A percentile compares a stretch with the other conserved stretches of the same genome.
phyloP scores from a whole-genome alignment of 2,329 filamentous ascomycete species.

The Nemania abortiva region DNA sequence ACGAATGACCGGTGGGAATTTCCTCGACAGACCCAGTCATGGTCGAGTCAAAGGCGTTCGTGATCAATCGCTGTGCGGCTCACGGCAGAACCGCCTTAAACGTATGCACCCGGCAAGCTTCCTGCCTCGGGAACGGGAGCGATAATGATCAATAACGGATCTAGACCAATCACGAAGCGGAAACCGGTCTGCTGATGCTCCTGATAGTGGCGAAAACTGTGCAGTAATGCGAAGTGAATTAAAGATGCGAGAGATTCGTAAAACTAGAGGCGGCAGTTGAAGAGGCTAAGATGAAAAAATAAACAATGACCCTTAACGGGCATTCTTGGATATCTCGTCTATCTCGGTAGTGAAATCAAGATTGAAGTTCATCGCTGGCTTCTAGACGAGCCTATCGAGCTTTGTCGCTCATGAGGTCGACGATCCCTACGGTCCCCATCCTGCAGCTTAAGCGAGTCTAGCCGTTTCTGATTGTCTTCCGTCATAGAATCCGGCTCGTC shows the following conservation, averaged over 20 bases:
- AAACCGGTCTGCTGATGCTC: slow-evolving; percentile 22
- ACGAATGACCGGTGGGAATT: slow-evolving; percentile 40
- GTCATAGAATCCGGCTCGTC: slow-evolving; percentile 84
- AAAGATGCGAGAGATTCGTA: slow-evolving; percentile 46
- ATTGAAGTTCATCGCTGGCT: slow-evolving; percentile 60
- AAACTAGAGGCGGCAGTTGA: slow-evolving; percentile 47
- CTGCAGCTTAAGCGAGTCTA: slow-evolving; percentile 91
- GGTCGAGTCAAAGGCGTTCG: slow-evolving; percentile 16
- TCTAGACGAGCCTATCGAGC: slow-evolving; percentile 66
- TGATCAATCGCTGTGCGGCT: slow-evolving; percentile 11
- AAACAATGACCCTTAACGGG: slow-evolving; percentile 35
- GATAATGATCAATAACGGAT: slow-evolving; percentile 26
- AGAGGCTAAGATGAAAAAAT: slow-evolving; percentile 46
- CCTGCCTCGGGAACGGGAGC: slow-evolving; percentile 25
- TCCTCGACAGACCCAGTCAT: slow-evolving; percentile 19
- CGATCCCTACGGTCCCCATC: slow-evolving; percentile 76
- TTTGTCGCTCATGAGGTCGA: slow-evolving; percentile 71
- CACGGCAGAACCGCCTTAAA: slow-evolving; percentile 17
- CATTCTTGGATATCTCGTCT: slow-evolving; percentile 35
- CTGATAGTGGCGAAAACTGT: slow-evolving; percentile 26
- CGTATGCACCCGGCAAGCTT: slow-evolving; percentile 22
- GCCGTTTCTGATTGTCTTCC: slow-evolving; percentile 85
- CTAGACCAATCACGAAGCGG: slow-evolving; percentile 17
- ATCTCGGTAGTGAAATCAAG: slow-evolving; percentile 29
- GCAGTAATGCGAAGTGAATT: slow-evolving; percentile 43